A percentile compares a stretch with the other conserved stretches of the same genome.
phyloP scores from a whole-genome alignment of 2,329 filamentous ascomycete genomes.

The Colletotrichum scovillei region DNA sequence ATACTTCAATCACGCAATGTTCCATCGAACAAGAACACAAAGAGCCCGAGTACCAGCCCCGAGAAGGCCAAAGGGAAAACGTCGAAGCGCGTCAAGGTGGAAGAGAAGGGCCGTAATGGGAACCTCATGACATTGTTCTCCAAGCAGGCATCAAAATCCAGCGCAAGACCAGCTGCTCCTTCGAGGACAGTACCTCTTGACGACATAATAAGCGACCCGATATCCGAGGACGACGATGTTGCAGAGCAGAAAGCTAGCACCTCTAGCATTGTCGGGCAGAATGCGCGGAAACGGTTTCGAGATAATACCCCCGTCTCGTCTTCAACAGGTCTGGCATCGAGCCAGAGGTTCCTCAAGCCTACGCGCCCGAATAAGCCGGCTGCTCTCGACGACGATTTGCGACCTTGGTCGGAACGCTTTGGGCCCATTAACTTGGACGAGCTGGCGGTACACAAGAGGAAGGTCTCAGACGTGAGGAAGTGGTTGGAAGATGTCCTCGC shows the following conservation, averaged over 20 bases:
- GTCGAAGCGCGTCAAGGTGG: slow-evolving; percentile 49
- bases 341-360: slow-evolving; percentile 65
- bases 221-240: slow-evolving; percentile 71
- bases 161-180: neutral
- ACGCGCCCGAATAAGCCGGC: slow-evolving; percentile 45
- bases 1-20: slow-evolving; percentile 40
- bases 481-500: slow-evolving; percentile 84
- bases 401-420: slow-evolving; percentile 91
- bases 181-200: slow-evolving; percentile 52
- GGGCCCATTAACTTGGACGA: slow-evolving; percentile 81
- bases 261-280: slow-evolving; percentile 66
- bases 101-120: slow-evolving; percentile 64
- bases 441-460: slow-evolving; percentile 93
- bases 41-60: slow-evolving; percentile 58
- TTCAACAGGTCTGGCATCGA: slow-evolving; percentile 45
- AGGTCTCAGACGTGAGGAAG: slow-evolving; percentile 84
- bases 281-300: slow-evolving; percentile 65
- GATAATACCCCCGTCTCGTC: slow-evolving; percentile 41
- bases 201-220: slow-evolving; percentile 65
- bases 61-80: too few species aligned
- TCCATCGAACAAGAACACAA: slow-evolving; percentile 40
- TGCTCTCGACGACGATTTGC: slow-evolving; percentile 63
- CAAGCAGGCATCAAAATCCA: slow-evolving; percentile 65
- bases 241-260: slow-evolving; percentile 60
- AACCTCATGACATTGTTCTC: slow-evolving; percentile 71